Base-by-base conservation (phyloP, 768 basidiomycete genomes). In the Infundibulicybe gibba region DNA sequence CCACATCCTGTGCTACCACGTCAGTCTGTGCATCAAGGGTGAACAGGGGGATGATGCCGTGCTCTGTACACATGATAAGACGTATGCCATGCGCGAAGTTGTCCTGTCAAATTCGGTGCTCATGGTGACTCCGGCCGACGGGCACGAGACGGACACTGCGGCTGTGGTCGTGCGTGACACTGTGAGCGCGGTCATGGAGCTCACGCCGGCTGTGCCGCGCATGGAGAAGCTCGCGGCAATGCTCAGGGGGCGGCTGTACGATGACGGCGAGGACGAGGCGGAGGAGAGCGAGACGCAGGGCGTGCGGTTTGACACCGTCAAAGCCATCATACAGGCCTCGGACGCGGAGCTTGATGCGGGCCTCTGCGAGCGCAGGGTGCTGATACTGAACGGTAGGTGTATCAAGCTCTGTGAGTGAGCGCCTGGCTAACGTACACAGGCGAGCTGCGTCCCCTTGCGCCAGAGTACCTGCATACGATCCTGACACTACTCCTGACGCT, bases 51-150 rank as follows among this genome's bases (percentile, higher is more conserved):
- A 97, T 54, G 87, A 94, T 55, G 95, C 94, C 0, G 93, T 97
- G 0, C 68, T 95, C 8, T 97, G 95, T 62, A 95, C 94, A 0
- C 55, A 72, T 0, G 75, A 84, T 48, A 82, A 79, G 60, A 98
- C 95, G 0, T 99, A 87, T 60, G 59, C 78, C 2, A 68, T 98
- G 20, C 84, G 94, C 46, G 87, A 93, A 0, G 85, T 98, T n/a
- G 75, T 77, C 8, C 70, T 97, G 40, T 97, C 94, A 14, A 98
- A 98, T 63, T 85, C 92, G 0, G 67, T 94, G 31, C 71, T 94
- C 11, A 77, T 97, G 38, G 72, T 88, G 49, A 82, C 83, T 2
- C 69, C 81, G 14, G 67, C 72, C 2, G 25, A 25, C 25, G 25
- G 25, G 25, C 25, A 25, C 25, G 25, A 25, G 25, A 60, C 67